Evolutionary conservation across 352 stramenopile genomes (phyloP).

Genomic region (Pythium apleroticum): DNA sequence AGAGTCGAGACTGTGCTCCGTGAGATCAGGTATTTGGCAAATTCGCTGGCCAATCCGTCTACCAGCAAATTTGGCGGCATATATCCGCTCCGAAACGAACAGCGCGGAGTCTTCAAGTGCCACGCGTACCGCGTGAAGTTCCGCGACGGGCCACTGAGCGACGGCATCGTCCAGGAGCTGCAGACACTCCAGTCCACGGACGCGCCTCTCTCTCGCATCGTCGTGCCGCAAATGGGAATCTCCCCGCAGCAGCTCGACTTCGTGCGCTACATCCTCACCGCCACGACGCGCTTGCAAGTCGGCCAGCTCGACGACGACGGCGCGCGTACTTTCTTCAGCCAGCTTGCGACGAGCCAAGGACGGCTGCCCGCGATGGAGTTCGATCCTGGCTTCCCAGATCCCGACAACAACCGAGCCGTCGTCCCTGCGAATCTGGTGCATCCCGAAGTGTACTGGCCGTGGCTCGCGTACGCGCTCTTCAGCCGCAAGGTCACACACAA

Average conservation of each 20-base stretch:
- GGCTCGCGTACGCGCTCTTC: conserved; percentile 22
- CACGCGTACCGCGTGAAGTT: neutral
- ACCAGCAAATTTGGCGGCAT: neutral
- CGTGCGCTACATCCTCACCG: neutral
- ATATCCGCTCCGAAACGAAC: neutral
- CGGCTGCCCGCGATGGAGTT: conserved; percentile 10
- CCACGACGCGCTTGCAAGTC: neutral
- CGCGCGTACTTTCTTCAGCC: neutral
- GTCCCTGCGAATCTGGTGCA: neutral
- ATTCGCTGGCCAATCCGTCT: neutral
- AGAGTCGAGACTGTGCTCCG: neutral
- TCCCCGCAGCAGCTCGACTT: neutral
- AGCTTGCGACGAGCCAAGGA: neutral
- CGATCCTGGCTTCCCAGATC: conserved; percentile 6
- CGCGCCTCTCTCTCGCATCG: neutral
- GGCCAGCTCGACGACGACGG: neutral
- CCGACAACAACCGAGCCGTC: neutral
- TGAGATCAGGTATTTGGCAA: neutral
- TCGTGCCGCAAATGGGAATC: neutral
- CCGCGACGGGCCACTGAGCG: neutral
- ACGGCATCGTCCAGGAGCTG: neutral
- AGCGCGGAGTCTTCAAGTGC: neutral
- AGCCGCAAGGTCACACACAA: conserved; percentile 12
- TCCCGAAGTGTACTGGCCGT: conserved; percentile 18
- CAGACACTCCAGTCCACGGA: neutral